Base-by-base conservation (phyloP, 495 filamentous ascomycete species). In the Trichoderma orchidacearum region DNA sequence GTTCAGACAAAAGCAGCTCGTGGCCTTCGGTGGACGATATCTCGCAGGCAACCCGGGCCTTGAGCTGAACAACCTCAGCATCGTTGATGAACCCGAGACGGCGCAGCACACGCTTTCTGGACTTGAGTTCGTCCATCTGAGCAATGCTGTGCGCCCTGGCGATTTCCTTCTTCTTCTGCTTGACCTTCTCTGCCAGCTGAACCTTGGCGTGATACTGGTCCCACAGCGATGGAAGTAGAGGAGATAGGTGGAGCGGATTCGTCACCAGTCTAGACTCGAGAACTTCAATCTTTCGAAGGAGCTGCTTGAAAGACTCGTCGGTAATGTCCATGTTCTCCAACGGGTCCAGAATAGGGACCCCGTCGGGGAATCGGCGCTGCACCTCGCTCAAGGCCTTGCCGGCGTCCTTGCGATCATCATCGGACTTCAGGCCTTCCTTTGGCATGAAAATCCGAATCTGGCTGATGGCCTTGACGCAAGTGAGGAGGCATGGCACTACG, bases 51-150 rank as follows among this genome's bases (percentile, higher is more conserved):
- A 96, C 93, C 30, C 93, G 83, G 6, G 90, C 93, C 73, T 98
- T 98, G 62, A 96, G 77, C 72, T 95, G 83, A 52, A 98, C 90
- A 7, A 97, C 89, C 64, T 96, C 93, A 21, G 80, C 77, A 31
- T 96, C 93, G 70, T 95, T 88, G 71, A 97, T 93, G 70, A 97
- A 97, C 11, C 85, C 89, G 18, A 97, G 81, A n/a, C 94, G 85
- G 48, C 93, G 87, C 1, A 98, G 80, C n/a, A 98, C 93, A 60
- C 93, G 85, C 72, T 96, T 97, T 56, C 93, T 84, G 62, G 84
- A 88, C 72, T 96, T 97, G 45, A 98, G 79, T 70, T 98, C 94
- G 64, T 97, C 94, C 13, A 96, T 75, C 67, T 97, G 90, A 65
- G 92, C 83, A 53, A 96, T 83, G 41, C 85, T 85, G 64, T 90